Conservation (phyloP, 2,329 filamentous ascomycete genomes). For the Pyrenochaeta sp. region DNA sequence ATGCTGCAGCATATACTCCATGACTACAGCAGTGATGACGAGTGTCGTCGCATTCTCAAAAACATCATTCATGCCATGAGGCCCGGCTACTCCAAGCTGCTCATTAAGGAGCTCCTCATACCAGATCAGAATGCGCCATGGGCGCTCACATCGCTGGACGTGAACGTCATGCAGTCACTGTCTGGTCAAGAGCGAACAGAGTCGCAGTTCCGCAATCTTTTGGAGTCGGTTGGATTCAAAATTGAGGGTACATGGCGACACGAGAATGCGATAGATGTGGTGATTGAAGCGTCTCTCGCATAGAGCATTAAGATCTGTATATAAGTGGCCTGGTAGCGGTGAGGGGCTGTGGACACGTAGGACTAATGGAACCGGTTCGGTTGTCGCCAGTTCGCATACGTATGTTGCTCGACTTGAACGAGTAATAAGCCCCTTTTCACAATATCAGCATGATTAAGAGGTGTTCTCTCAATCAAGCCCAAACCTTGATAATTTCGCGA, state of each 20-base stretch:
- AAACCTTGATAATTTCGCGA: too few species aligned
- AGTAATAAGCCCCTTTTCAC: too few species aligned
- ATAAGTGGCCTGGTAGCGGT: too few species aligned
- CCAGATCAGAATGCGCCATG: constrained; percentile 12
- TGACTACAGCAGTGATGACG: constrained; percentile 10
- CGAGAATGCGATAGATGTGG: constrained; percentile 7
- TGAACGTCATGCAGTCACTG: constrained; percentile 13
- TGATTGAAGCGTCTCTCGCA: constrained; percentile 10
- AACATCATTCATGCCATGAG: constrained; percentile 18
- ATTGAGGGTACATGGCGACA: constrained; percentile 10
- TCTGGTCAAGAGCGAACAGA: constrained; percentile 11
- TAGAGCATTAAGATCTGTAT: not conserved
- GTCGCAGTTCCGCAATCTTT: constrained; percentile 7
- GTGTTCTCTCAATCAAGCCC: too few species aligned
- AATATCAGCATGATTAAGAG: too few species aligned
- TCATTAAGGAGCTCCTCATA: constrained; percentile 15
- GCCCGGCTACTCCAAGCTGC: constrained; percentile 13
- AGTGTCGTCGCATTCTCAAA: constrained; percentile 8
- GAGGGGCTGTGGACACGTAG: too few species aligned
- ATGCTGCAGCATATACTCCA: constrained; percentile 14
- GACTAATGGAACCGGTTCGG: too few species aligned
- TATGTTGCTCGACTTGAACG: too few species aligned
- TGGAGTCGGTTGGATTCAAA: constrained; percentile 10
- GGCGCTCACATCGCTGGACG: constrained; percentile 12
- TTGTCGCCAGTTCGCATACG: too few species aligned